Evolutionary conservation across 495 filamentous ascomycete species (phyloP).

Genomic region (Pseudevernia furfuracea): DNA sequence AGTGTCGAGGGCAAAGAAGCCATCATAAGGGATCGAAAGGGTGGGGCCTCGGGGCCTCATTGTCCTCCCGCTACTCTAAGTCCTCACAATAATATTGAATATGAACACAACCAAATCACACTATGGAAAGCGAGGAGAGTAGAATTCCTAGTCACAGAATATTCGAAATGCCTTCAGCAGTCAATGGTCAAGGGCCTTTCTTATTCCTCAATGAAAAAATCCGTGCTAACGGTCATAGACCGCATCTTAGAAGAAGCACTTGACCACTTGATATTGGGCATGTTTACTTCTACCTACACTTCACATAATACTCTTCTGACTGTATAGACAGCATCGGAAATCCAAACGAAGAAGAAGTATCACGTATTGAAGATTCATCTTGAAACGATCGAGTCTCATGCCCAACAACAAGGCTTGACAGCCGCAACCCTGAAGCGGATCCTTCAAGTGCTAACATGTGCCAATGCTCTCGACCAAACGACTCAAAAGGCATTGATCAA

Average conservation of each 20-base stretch:
- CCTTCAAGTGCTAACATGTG: slow-evolving; percentile 57
- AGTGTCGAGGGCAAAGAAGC: neutral
- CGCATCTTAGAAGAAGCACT: slow-evolving; percentile 4
- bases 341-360: slow-evolving; percentile 6
- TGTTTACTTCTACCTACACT: neutral
- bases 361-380: slow-evolving; percentile 6
- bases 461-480: slow-evolving; percentile 67
- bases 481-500: slow-evolving; percentile 59
- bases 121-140: neutral
- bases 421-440: slow-evolving; percentile 51
- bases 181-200: neutral
- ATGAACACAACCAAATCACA: neutral
- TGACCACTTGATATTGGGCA: neutral
- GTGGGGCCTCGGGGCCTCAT: neutral
- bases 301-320: neutral
- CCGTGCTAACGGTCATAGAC: neutral
- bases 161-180: neutral
- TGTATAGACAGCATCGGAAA: neutral
- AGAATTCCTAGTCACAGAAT: neutral
- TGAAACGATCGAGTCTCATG: slow-evolving; percentile 34
- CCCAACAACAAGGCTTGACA: slow-evolving; percentile 61
- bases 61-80: slow-evolving; percentile 2
- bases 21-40: neutral
- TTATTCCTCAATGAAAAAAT: neutral
- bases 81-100: neutral